phyloP scores from a whole-genome alignment of 768 basidiomycete species.

The Xanthoconium purpureum region DNA sequence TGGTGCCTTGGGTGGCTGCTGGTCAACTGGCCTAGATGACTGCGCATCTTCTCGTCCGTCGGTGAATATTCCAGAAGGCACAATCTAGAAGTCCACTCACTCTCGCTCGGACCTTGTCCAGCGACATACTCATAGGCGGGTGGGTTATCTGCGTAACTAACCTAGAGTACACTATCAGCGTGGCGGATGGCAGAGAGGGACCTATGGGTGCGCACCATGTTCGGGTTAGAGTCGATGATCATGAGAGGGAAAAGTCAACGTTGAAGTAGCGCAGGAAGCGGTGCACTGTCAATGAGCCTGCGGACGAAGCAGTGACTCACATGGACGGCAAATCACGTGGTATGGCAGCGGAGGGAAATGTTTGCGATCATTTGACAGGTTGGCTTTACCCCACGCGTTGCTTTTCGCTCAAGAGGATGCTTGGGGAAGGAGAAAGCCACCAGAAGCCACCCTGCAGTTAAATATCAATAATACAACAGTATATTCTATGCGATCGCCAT shows the following conservation, averaged over 20 bases:
- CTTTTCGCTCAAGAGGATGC: too few relatives aligned
- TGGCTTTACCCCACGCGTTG: too few relatives aligned
- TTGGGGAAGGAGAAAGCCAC: too few relatives aligned
- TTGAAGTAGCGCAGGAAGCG: background rate
- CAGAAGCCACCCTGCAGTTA: too few relatives aligned
- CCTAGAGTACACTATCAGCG: conserved; percentile 8
- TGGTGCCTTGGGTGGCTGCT: conserved; percentile 11
- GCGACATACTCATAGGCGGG: conserved; percentile 48
- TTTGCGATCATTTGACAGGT: conserved; percentile 14
- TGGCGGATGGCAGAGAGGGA: background rate
- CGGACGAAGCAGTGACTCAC: conserved; percentile 1
- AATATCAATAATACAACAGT: too few relatives aligned
- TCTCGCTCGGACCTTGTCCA: conserved; percentile 22
- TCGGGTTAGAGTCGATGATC: conserved; percentile 24
- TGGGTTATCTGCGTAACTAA: conserved; percentile 36
- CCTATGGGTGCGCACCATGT: conserved; percentile 22
- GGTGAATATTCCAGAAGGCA: background rate
- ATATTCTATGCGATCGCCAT: too few relatives aligned
- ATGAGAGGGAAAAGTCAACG: conserved; percentile 11
- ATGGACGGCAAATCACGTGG: conserved; percentile 20
- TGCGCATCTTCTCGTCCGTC: conserved; percentile 10
- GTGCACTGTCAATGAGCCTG: conserved; percentile 14
- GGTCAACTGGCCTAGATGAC: conserved; percentile 3
- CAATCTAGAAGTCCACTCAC: conserved; percentile 22
- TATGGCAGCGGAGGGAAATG: background rate